Evolutionary conservation across 192 early-diverging fungal genomes (phyloP).

Genomic region (Coemansia sp.): DNA sequence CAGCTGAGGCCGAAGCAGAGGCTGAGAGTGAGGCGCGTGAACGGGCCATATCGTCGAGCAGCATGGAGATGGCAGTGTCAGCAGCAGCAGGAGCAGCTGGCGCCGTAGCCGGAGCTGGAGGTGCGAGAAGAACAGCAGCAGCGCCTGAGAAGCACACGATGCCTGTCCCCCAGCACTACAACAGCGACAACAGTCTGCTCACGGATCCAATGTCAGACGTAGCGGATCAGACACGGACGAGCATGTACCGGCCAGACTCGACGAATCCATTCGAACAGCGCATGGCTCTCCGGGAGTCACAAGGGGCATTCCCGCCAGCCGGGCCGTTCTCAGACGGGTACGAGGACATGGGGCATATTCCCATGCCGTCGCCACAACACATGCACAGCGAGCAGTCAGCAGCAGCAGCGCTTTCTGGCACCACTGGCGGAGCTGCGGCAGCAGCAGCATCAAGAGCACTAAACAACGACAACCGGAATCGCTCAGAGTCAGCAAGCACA

Average conservation of each 20-base stretch:
- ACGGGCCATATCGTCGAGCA: conserved; percentile 33
- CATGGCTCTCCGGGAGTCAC: conserved; percentile 50
- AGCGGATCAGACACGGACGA: conserved; percentile 25
- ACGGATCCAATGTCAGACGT: conserved; percentile 18
- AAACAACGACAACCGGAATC: conserved; percentile 22
- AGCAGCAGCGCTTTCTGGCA: conserved; percentile 40
- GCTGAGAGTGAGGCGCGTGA: conserved; percentile 44
- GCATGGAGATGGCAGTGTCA: conserved; percentile 12
- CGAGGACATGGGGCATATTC: conserved; percentile 35
- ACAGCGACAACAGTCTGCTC: background rate
- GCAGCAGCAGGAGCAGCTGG: conserved; percentile 16
- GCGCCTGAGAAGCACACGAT: conserved; percentile 18
- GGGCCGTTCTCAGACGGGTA: conserved; percentile 44
- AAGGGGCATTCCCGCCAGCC: conserved; percentile 53
- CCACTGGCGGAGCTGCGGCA: background rate
- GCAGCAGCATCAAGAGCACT: background rate
- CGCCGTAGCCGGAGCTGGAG: conserved; percentile 13
- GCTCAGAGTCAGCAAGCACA: conserved; percentile 48
- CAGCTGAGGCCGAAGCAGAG: conserved; percentile 48
- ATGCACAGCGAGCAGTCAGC: conserved; percentile 38
- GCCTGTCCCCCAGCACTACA: conserved; percentile 9
- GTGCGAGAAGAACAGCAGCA: conserved; percentile 1
- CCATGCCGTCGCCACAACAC: conserved; percentile 39
- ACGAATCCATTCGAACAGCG: conserved; percentile 56
- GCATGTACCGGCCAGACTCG: conserved; percentile 45